A percentile compares a stretch with the other conserved stretches of the same genome.
These are phyloP conservation scores for Lepiota brunneoincarnata DNA, from an alignment of 768 basidiomycete genomes.

Conservation along the genomic window DNA sequence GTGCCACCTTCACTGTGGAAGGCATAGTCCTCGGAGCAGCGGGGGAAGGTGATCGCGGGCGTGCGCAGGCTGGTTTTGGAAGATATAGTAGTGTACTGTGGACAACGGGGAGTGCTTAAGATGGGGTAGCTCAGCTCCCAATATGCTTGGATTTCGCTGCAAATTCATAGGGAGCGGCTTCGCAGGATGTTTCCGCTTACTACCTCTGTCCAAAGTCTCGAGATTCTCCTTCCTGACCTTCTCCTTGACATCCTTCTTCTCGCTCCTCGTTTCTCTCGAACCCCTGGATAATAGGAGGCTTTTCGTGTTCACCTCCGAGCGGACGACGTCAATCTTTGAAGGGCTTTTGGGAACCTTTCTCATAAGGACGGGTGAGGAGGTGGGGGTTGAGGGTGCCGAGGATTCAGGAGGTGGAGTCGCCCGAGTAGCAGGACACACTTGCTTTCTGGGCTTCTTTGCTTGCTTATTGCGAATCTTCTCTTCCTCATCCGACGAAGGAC, in stretches of 20 bases:
- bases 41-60: slow-evolving; percentile 9
- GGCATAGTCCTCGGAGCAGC: not conserved
- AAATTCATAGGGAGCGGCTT: slow-evolving; percentile 44
- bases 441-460: slow-evolving; percentile 59
- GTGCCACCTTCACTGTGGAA: not conserved
- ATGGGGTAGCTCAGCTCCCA: slow-evolving; percentile 61
- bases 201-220: slow-evolving; percentile 7
- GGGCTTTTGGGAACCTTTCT: slow-evolving; percentile 14
- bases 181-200: slow-evolving; percentile 14
- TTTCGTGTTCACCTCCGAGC: slow-evolving; percentile 6
- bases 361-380: slow-evolving; percentile 16
- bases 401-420: slow-evolving; percentile 13
- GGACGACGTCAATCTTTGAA: slow-evolving; percentile 5
- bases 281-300: slow-evolving; percentile 21
- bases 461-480: slow-evolving; percentile 59
- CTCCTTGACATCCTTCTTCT: slow-evolving; percentile 13
- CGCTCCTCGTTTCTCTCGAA: slow-evolving; percentile 17
- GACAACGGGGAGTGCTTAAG: slow-evolving; percentile 14
- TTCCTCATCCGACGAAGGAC: slow-evolving; percentile 73
- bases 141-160: slow-evolving; percentile 62
- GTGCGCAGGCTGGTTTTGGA: not conserved
- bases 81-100: slow-evolving; percentile 8
- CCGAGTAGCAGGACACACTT: slow-evolving; percentile 17
- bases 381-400: slow-evolving; percentile 16
- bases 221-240: slow-evolving; percentile 11